Evolutionary conservation across 352 stramenopile species (phyloP).

Genomic region (Phytophthora chlamydospora): DNA sequence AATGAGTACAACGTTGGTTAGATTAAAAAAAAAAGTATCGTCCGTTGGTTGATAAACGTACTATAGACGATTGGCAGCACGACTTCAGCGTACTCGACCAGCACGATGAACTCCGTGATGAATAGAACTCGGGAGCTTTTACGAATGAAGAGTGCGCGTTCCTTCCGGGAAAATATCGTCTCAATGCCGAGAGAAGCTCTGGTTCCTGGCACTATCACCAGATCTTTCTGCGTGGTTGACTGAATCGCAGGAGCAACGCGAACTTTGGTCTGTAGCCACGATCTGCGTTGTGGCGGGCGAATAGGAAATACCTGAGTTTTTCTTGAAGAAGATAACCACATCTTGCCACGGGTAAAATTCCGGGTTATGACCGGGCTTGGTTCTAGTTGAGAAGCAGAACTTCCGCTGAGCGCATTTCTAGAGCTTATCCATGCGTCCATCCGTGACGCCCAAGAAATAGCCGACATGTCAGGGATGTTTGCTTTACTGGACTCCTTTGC

Average conservation of each 20-base stretch:
- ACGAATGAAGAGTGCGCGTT: conserved; percentile 31
- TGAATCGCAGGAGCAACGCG: background rate
- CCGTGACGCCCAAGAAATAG: conserved; percentile 6
- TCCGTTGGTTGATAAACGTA: conserved; percentile 10
- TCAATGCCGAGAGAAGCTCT: conserved; percentile 7
- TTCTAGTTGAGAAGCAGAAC: background rate
- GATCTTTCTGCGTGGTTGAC: background rate
- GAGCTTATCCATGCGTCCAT: conserved; percentile 18
- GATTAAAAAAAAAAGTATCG: background rate
- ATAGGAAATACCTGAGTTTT: conserved; percentile 17
- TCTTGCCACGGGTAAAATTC: too few relatives aligned
- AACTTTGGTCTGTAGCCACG: conserved; percentile 2
- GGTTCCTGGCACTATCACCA: background rate
- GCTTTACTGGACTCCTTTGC: background rate
- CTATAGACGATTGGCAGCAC: conserved; percentile 43
- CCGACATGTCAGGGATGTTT: background rate
- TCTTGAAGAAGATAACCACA: background rate
- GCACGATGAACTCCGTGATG: conserved; percentile 47
- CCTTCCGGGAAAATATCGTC: conserved; percentile 18
- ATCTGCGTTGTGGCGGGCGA: conserved; percentile 5
- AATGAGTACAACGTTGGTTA: background rate
- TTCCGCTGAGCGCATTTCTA: background rate
- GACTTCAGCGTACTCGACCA: conserved; percentile 50
- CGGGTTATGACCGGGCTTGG: background rate
- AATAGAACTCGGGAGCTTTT: conserved; percentile 40